These are phyloP conservation scores for Pseudogymnoascus sp. DNA, from an alignment of 2,329 filamentous ascomycete species.

Conservation along the genomic window DNA sequence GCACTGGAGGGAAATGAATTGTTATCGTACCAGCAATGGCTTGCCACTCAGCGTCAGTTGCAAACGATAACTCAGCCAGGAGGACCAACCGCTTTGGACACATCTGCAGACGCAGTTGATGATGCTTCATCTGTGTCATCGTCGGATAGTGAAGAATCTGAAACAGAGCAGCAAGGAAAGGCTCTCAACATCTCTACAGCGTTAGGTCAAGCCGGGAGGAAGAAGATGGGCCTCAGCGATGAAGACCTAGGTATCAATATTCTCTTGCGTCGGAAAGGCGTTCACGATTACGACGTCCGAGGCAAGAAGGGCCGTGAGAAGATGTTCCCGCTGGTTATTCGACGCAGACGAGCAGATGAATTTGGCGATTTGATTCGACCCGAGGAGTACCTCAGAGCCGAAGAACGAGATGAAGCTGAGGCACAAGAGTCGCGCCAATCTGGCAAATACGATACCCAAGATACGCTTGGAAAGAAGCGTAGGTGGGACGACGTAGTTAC, in stretches of 20 bases:
- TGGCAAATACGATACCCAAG: slow-evolving; percentile 43
- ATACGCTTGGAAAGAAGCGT: slow-evolving; percentile 78
- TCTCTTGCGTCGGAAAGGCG: slow-evolving; percentile 75
- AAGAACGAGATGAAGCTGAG: slow-evolving; percentile 75
- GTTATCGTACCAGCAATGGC: slow-evolving; percentile 79
- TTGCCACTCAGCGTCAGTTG: slow-evolving; percentile 79
- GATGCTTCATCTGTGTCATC: slow-evolving; percentile 82
- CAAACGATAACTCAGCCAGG: slow-evolving; percentile 71
- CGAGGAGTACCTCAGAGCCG: slow-evolving; percentile 86
- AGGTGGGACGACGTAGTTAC: slow-evolving; percentile 73
- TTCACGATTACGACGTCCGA: slow-evolving; percentile 89
- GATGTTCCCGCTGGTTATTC: slow-evolving; percentile 80
- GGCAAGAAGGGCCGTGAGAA: slow-evolving; percentile 88
- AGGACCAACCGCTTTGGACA: slow-evolving; percentile 59
- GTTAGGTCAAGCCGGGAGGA: slow-evolving; percentile 72
- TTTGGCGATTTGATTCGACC: slow-evolving; percentile 91
- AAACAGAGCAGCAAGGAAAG: slow-evolving; percentile 83
- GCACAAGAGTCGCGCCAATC: slow-evolving; percentile 51
- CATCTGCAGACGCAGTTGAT: slow-evolving; percentile 65
- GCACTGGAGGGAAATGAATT: slow-evolving; percentile 70
- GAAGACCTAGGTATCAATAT: slow-evolving; percentile 90
- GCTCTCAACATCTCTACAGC: slow-evolving; percentile 83
- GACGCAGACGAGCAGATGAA: slow-evolving; percentile 74
- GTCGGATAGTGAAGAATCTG: slow-evolving; percentile 79
- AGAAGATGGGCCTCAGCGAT: slow-evolving; percentile 78